Evolutionary conservation across 1,139 yeast genomes (phyloP).

Genomic region (Kazachstania sp.): DNA sequence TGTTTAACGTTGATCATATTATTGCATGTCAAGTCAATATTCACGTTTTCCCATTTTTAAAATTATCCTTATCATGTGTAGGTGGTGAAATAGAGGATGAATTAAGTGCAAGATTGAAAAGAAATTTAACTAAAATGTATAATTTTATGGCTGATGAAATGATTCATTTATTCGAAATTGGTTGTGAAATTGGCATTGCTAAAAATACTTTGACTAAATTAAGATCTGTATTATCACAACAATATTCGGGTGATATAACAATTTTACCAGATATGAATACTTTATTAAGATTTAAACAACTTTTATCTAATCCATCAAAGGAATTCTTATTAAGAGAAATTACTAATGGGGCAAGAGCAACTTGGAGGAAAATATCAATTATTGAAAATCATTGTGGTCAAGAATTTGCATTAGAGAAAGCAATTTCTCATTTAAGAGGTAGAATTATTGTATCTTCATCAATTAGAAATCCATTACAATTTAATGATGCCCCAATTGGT

Average conservation of each 20-base stretch:
- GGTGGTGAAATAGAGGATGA: conserved; percentile 65
- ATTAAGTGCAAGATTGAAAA: conserved; percentile 46
- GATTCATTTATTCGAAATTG: conserved; percentile 64
- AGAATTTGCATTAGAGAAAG: conserved; percentile 77
- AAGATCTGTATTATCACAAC: conserved; percentile 71
- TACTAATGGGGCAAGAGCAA: conserved; percentile 78
- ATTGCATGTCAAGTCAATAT: conserved; percentile 97
- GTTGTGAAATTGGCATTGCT: conserved; percentile 68
- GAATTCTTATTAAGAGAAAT: conserved; percentile 64
- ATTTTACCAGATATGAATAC: conserved; percentile 67
- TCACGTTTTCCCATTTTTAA: conserved; percentile 82
- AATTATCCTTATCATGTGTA: conserved; percentile 54
- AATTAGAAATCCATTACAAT: conserved; percentile 26
- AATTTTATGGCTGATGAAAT: conserved; percentile 62
- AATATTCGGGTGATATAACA: conserved; percentile 89
- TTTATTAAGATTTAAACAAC: conserved; percentile 48
- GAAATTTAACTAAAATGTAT: conserved; percentile 48
- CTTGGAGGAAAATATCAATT: conserved; percentile 85
- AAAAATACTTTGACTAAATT: conserved; percentile 65
- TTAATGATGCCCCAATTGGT: conserved; percentile 19
- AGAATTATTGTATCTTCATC: conserved; percentile 42
- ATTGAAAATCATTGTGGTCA: conserved; percentile 83
- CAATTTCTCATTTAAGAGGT: conserved; percentile 61
- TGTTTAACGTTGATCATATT: conserved; percentile 94
- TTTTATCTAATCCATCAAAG: conserved; percentile 74